phyloP scores from a whole-genome alignment of 257 asterid species.

The Handroanthus guayacan region DNA sequence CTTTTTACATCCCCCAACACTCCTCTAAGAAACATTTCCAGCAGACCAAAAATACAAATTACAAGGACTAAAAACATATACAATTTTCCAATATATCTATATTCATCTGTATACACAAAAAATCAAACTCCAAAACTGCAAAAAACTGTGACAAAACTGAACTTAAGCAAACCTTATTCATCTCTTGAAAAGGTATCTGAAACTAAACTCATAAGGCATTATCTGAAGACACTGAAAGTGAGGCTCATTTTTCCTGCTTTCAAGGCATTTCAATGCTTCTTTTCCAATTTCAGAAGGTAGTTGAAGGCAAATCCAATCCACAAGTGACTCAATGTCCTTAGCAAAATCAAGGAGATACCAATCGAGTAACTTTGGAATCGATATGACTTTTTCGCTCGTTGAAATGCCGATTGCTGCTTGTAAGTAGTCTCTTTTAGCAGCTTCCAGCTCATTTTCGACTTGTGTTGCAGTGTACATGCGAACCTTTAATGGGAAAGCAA shows the following conservation, averaged over 20 bases:
- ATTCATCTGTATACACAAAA: conserved; percentile 42
- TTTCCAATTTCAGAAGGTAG: conserved; percentile 70
- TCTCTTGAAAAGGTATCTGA: conserved; percentile 78
- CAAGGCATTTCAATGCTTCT: conserved; percentile 73
- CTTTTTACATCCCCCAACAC: conserved; percentile 24
- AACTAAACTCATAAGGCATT: conserved; percentile 81
- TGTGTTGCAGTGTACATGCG: conserved; percentile 75
- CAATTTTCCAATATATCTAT: conserved; percentile 38
- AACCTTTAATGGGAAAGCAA: conserved; percentile 52
- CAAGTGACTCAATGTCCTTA: conserved; percentile 75
- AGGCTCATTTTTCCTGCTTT: conserved; percentile 54
- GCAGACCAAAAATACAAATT: conserved; percentile 42
- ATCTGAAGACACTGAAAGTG: conserved; percentile 57
- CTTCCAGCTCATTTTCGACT: conserved; percentile 83
- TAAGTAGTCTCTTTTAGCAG: conserved; percentile 75
- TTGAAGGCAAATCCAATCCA: conserved; percentile 91
- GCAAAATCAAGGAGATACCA: conserved; percentile 94
- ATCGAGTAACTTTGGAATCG: conserved; percentile 85
- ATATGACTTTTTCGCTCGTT: conserved; percentile 48
- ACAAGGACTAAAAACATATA: conserved; percentile 44
- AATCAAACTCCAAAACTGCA: conserved; percentile 43
- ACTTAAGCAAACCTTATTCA: conserved; percentile 44
- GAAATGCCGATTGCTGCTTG: conserved; percentile 84
- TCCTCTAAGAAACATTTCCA: conserved; percentile 13
- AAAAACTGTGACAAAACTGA: conserved; percentile 23